A percentile compares a stretch with the other conserved stretches of the same genome.
Evolutionary conservation across 495 filamentous ascomycete species (phyloP).

Genomic region (Podospora appendiculata): DNA sequence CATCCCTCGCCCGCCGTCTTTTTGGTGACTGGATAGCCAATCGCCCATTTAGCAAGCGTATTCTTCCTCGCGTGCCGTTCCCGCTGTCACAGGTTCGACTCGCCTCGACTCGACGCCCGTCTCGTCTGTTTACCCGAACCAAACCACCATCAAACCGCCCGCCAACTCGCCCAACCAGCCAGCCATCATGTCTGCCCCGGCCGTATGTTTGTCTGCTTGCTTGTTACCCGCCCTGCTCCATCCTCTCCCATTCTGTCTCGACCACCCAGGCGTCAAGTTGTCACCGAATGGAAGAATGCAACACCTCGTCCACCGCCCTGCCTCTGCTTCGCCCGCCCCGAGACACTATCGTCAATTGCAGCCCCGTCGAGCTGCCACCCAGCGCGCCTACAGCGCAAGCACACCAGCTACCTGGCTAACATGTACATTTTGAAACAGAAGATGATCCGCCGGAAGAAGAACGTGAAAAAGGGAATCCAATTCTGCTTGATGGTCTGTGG

Average conservation of each 20-base stretch:
- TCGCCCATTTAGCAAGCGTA: constrained; percentile 11
- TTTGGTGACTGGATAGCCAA: constrained; percentile 21
- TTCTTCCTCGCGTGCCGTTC: constrained; percentile 8
- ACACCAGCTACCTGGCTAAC: constrained; percentile 18
- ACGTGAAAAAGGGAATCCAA: constrained; percentile 99
- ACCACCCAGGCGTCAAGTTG: neutral
- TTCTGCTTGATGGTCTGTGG: constrained; percentile 99
- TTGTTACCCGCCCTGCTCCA: neutral
- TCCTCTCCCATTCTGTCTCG: neutral
- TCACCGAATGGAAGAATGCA: neutral
- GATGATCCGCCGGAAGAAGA: constrained; percentile 99
- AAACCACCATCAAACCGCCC: constrained; percentile 1
- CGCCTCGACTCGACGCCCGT: neutral
- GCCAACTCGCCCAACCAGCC: constrained; percentile 8
- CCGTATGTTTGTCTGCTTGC: constrained; percentile 22
- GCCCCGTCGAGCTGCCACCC: neutral
- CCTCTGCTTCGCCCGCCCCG: no score
- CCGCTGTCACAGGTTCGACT: constrained; percentile 2
- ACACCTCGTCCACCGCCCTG: neutral
- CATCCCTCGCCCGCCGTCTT: constrained; percentile 5
- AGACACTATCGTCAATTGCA: constrained; percentile 7
- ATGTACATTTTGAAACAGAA: constrained; percentile 46
- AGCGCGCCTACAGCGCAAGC: no score
- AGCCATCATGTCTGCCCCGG: constrained; percentile 28
- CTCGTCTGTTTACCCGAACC: constrained; percentile 2